Percentiles rank a stretch among this genome's conserved stretches.
These are phyloP conservation scores for Logfia minima DNA, from an alignment of 129 eudicot species.

Conservation along the genomic window DNA sequence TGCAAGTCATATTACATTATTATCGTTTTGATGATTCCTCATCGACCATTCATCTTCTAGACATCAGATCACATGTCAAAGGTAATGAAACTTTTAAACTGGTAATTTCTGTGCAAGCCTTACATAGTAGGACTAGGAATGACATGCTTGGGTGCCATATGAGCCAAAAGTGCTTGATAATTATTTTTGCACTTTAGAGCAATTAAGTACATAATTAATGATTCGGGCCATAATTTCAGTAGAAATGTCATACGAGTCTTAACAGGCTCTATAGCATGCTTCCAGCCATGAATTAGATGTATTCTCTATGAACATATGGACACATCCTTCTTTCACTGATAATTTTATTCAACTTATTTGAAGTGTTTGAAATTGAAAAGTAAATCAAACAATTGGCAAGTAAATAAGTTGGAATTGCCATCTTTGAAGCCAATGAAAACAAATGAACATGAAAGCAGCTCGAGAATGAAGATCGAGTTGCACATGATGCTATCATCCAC, in stretches of 20 bases:
- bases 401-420: not conserved
- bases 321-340: not conserved
- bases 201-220: not conserved
- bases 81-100: no score
- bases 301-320: not conserved
- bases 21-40: no score
- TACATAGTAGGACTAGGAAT: no score
- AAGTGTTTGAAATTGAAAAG: not conserved
- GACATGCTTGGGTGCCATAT: no score
- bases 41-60: no score
- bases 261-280: not conserved
- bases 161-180: not conserved
- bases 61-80: no score
- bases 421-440: not conserved
- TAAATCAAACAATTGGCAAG: not conserved
- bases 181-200: not conserved
- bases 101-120: no score
- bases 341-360: not conserved
- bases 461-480: not conserved
- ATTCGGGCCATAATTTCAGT: not conserved
- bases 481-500: conserved; percentile 9
- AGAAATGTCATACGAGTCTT: not conserved
- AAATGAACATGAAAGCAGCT: not conserved
- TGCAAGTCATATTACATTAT: no score
- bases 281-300: not conserved